These are phyloP conservation scores for Tinospora cordifolia DNA, from an alignment of 164 flowering plant species.

Conservation along the genomic window DNA sequence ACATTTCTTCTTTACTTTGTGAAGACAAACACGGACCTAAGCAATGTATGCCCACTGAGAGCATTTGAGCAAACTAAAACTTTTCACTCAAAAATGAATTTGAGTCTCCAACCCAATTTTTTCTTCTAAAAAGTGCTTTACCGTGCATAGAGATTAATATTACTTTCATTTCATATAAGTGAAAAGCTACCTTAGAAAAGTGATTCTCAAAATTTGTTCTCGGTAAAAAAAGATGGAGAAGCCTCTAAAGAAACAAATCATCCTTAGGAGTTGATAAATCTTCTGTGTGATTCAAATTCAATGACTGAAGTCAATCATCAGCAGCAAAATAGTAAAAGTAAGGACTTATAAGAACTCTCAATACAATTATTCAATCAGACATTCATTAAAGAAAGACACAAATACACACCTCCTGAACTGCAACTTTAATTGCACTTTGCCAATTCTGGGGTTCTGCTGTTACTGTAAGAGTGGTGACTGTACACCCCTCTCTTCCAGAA, in stretches of 20 bases:
- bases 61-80: background rate
- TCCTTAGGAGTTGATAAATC: background rate
- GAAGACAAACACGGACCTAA: background rate
- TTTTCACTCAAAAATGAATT: background rate
- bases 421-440: conserved; percentile 87
- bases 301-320: background rate
- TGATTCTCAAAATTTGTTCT: too few species aligned
- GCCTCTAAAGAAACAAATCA: too few species aligned
- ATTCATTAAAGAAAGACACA: conserved; percentile 4
- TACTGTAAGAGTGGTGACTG: conserved; percentile 94
- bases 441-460: conserved; percentile 95
- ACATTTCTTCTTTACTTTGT: background rate
- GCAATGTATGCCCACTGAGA: background rate
- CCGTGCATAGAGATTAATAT: too few species aligned
- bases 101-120: too few species aligned
- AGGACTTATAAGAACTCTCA: background rate
- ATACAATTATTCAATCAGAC: background rate
- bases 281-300: background rate
- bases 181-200: too few species aligned
- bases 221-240: too few species aligned
- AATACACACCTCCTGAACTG: conserved; percentile 84
- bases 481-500: conserved; percentile 98
- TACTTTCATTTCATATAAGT: too few species aligned
- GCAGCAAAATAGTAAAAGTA: background rate
- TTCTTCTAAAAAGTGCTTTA: too few species aligned